Evolutionary conservation across 306 rosid species (phyloP), one percentile per base, ranked within the genome.

Genomic region (Rosa chinensis): DNA sequence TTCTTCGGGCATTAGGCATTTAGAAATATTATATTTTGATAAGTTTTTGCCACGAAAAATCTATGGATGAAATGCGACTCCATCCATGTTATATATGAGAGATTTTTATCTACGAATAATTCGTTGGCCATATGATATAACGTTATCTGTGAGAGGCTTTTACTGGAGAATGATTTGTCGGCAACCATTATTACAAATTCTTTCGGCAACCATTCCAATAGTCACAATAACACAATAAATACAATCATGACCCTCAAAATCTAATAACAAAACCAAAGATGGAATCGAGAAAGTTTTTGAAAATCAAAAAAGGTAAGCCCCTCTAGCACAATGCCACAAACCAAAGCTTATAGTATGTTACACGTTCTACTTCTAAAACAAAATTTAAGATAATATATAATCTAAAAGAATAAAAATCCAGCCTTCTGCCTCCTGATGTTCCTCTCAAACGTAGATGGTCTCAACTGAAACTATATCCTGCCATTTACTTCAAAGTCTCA

Each of bases 291-390:
- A 52, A 3, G 40, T 49, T 28, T 45, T 4, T 37, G 40, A 4
- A 28, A 25, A 25, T 9, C n/a, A 12, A 47, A 50, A 66, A 44
- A 21, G 5, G 14, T 6, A 18, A 61, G 78, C 69, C 56, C 32
- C 40, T 10, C 70, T 45, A 7, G 79, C 40, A 52, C 25, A 37
- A 47, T 6, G 13, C 61, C 58, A 45, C 48, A 11, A 7, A 10
- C 53, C 28, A 76, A 70, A 63, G 79, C 81, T 77, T 21, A 56
- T 72, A 84, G 77, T 87, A 89, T 84, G 80, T 82, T 85, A 86
- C 86, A 87, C 5, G 80, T 83, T 81, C 89, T 84, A 88, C 64
- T 77, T 76, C 78, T 83, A 84, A 62, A 75, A 79, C n/a, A 76
- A 77, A 84, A 85, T 72, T 78, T 64, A 21, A 28, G 64, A 67